These are phyloP conservation scores for Arthroderma sp. DNA, from an alignment of 2,329 filamentous ascomycete genomes.

Conservation along the genomic window DNA sequence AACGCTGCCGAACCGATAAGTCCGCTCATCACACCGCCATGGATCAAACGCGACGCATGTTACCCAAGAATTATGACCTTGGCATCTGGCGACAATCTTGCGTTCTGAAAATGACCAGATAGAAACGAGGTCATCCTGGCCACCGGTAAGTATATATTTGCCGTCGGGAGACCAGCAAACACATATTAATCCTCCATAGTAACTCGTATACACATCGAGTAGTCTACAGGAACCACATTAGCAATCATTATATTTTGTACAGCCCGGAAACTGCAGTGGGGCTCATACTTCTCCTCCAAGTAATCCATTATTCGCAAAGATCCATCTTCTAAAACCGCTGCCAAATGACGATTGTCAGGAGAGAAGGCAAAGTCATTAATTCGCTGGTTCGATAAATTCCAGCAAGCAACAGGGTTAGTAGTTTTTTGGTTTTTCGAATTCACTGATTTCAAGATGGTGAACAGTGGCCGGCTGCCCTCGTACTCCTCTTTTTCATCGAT, in stretches of 20 bases:
- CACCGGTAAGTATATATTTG: conserved; percentile 87
- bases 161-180: conserved; percentile 97
- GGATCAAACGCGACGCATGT: conserved; percentile 88
- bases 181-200: conserved; percentile 85
- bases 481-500: conserved; percentile 17
- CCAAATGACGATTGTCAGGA: conserved; percentile 73
- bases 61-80: conserved; percentile 93
- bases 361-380: conserved; percentile 90
- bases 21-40: conserved; percentile 91
- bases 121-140: conserved; percentile 88
- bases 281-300: conserved; percentile 65
- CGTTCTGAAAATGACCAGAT: conserved; percentile 86
- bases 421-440: conserved; percentile 85
- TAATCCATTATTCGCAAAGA: conserved; percentile 84
- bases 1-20: conserved; percentile 90
- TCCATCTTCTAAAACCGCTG: conserved; percentile 84
- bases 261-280: background rate
- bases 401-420: conserved; percentile 76
- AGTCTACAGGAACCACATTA: conserved; percentile 40
- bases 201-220: conserved; percentile 75
- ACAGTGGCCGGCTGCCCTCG: conserved; percentile 22
- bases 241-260: conserved; percentile 6
- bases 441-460: conserved; percentile 79
- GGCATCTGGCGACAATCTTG: conserved; percentile 76
- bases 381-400: conserved; percentile 82